Evolutionary conservation across 352 stramenopile genomes (phyloP), one percentile per base, ranked within the genome.

Genomic region (Globisporangium cederbergense): DNA sequence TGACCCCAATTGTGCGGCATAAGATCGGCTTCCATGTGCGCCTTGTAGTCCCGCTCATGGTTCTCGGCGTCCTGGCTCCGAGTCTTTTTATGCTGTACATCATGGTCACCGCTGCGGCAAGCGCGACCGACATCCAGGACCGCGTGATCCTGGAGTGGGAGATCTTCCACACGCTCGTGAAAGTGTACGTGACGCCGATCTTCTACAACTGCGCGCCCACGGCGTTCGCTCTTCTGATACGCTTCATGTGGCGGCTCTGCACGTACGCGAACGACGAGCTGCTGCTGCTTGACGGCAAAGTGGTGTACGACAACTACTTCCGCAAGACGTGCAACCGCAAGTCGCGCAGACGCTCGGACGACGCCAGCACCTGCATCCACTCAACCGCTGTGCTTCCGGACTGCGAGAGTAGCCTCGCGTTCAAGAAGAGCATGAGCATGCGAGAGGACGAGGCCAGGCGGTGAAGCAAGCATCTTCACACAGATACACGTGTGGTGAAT

Each of bases 201-300:
- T 67, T 71, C 47, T 67, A 61, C 60, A 67, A 67, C 50, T 68
- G 66, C 25, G 46, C 61, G 11, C 38, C 45, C 4, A 72, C 61
- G 0, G 45, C 22, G 45, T 42, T 64, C 18, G 20, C 50, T 16
- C 45, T 68, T 9, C 18, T 36, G 0, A 8, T 72, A 7, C 60
- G 55, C 5, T 63, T 71, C 18, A 20, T 62, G 6, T 67, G 54
- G 54, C 60, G 65, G 1, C 49, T 71, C 9, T 34, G 25, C 59
- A 49, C 18, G 49, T 38, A 60, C 54, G 34, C 9, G 25, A 20
- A 22, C 54, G 22, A 60, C 36, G 54, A 50, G 10, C 54, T 60
- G 13, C 22, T 60, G 54, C 18, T 60, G 2, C 36, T 60, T 11
- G 36, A 60, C 14, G 54, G 54, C 11, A 20, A 43, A 20, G 38